Percentiles rank a stretch among this genome's conserved stretches.
Evolutionary conservation across 2,329 filamentous ascomycete species (phyloP).

Genomic region (Calonectria crousiana): DNA sequence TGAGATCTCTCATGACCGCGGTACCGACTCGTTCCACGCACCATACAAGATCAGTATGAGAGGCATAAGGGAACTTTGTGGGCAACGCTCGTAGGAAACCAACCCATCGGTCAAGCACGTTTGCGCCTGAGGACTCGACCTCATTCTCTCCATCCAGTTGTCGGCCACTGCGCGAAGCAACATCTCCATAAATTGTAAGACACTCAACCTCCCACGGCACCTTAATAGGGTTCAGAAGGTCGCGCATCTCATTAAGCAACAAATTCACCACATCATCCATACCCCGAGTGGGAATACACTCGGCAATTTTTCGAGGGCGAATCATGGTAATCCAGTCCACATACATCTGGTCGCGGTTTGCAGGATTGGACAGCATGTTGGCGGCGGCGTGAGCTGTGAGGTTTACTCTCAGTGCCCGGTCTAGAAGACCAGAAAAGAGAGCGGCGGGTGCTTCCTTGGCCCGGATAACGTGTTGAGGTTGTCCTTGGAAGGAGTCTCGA

Average conservation of each 20-base stretch:
- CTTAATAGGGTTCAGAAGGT: slow-evolving; percentile 76
- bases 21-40: slow-evolving; percentile 82
- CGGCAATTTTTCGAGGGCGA: slow-evolving; percentile 71
- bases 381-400: slow-evolving; percentile 93
- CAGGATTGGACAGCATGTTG: slow-evolving; percentile 89
- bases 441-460: slow-evolving; percentile 91
- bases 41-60: slow-evolving; percentile 79
- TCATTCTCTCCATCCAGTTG: slow-evolving; percentile 42
- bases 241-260: slow-evolving; percentile 75
- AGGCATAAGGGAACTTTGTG: slow-evolving; percentile 78
- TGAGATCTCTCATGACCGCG: slow-evolving; percentile 84
- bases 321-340: slow-evolving; percentile 84
- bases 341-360: slow-evolving; percentile 96
- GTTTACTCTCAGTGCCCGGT: slow-evolving; percentile 91
- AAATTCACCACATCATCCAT: slow-evolving; percentile 76
- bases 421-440: slow-evolving; percentile 87
- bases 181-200: slow-evolving; percentile 70
- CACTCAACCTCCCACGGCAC: slow-evolving; percentile 75
- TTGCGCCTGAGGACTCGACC: slow-evolving; percentile 61
- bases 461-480: slow-evolving; percentile 85
- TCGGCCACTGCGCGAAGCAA: slow-evolving; percentile 61
- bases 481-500: slow-evolving; percentile 84
- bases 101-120: slow-evolving; percentile 84
- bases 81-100: slow-evolving; percentile 78
- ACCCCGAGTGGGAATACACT: slow-evolving; percentile 70